A percentile compares a stretch with the other conserved stretches of the same genome.
These are phyloP conservation scores for Wallacemonas sp. DNA, from an alignment of 208 protist genomes.

Conservation along the genomic window DNA sequence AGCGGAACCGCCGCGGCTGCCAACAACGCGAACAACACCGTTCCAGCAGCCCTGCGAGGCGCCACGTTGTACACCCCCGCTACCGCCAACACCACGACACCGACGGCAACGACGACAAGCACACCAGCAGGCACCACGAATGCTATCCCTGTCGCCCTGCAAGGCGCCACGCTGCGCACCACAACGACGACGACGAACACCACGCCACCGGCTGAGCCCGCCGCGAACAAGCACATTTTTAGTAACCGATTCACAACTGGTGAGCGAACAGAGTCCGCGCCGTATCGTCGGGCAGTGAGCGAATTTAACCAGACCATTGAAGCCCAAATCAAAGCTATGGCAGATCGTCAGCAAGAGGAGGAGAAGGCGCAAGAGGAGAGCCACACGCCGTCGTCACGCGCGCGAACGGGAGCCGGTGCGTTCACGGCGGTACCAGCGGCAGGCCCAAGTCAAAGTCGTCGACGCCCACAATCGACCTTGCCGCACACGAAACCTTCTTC, in stretches of 20 bases:
- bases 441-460: background rate
- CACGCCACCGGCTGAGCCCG: background rate
- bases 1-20: background rate
- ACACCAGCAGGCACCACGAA: background rate
- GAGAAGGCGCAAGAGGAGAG: slow-evolving; percentile 2
- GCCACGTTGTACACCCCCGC: background rate
- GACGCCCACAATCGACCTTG: slow-evolving; percentile 7
- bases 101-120: background rate
- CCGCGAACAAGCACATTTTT: background rate
- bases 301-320: slow-evolving; percentile 3
- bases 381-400: background rate
- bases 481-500: background rate
- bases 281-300: background rate
- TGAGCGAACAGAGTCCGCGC: background rate
- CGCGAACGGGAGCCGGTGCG: no score
- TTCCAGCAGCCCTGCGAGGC: background rate
- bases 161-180: no score
- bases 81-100: no score
- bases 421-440: background rate
- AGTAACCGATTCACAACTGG: background rate
- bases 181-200: no score
- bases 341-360: background rate
- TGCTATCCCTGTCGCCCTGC: no score
- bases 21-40: background rate
- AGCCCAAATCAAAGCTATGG: slow-evolving; percentile 10